Conservation (phyloP, 1,284 basidiomycete species). For the Ceratorhiza oryzae-sativae region DNA sequence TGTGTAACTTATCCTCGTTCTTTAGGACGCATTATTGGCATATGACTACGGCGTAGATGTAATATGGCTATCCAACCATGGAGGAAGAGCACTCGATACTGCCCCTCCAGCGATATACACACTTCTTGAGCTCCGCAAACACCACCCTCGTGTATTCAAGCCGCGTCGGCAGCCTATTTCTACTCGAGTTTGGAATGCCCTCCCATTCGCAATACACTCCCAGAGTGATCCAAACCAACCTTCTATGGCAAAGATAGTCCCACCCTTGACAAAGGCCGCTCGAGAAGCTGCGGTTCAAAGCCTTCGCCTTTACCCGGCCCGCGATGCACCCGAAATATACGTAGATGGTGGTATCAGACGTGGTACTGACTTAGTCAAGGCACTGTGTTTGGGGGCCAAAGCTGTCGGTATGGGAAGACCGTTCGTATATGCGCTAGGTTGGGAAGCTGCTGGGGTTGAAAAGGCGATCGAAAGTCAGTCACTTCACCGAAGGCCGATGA, state of each 20-base stretch:
- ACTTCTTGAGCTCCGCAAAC: constrained; percentile 52
- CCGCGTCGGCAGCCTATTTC: constrained; percentile 45
- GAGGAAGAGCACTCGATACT: constrained; percentile 49
- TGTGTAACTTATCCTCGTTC: constrained; percentile 22
- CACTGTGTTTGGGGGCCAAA: constrained; percentile 56
- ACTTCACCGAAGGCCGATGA: neutral
- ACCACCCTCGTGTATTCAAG: constrained; percentile 51
- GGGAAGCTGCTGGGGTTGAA: constrained; percentile 52
- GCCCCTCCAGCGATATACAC: constrained; percentile 54
- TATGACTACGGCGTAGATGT: constrained; percentile 53
- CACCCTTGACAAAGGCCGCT: constrained; percentile 16
- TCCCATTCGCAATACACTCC: neutral
- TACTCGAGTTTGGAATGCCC: constrained; percentile 1
- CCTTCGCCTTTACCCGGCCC: constrained; percentile 17
- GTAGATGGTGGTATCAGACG: constrained; percentile 56
- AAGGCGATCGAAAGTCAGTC: constrained; percentile 55
- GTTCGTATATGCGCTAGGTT: constrained; percentile 53
- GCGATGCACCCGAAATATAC: constrained; percentile 45
- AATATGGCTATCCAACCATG: constrained; percentile 55
- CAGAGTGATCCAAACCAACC: constrained; percentile 43
- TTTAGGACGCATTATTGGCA: constrained; percentile 51
- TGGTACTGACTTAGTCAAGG: constrained; percentile 57
- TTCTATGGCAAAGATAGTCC: constrained; percentile 13
- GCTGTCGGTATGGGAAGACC: constrained; percentile 55
- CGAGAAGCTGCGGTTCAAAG: constrained; percentile 16